Percentiles rank a stretch among this genome's conserved stretches.
phyloP scores from a whole-genome alignment of 2,329 filamentous ascomycete genomes.

The Alternaria novae-zelandiae region DNA sequence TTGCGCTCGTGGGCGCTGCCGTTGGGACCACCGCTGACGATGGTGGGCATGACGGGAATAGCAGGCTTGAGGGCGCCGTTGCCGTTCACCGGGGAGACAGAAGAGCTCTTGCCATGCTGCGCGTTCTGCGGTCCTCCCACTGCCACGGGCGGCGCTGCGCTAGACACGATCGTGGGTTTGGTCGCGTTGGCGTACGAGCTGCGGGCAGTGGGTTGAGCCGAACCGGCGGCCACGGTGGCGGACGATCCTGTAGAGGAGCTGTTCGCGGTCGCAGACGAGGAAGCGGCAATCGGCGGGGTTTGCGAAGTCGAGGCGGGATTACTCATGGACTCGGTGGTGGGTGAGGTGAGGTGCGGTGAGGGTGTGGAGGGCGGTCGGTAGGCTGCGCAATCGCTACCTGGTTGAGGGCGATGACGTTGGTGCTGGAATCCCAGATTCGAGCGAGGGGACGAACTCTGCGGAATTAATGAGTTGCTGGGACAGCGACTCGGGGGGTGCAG shows the following conservation, averaged over 20 bases:
- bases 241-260: conserved; percentile 58
- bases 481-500: conserved; percentile 38
- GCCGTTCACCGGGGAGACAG: conserved; percentile 82
- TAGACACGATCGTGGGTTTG: conserved; percentile 60
- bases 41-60: conserved; percentile 57
- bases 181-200: conserved; percentile 67
- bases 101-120: conserved; percentile 52
- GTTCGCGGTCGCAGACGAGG: conserved; percentile 56
- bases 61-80: conserved; percentile 59
- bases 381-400: conserved; percentile 22
- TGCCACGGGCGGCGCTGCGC: conserved; percentile 59
- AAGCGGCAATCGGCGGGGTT: conserved; percentile 56
- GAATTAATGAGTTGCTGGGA: conserved; percentile 33
- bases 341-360: conserved; percentile 7
- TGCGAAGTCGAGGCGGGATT: conserved; percentile 63
- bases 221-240: conserved; percentile 58
- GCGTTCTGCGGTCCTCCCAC: conserved; percentile 62
- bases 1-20: conserved; percentile 79
- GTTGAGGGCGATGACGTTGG: conserved; percentile 19
- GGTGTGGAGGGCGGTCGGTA: conserved; percentile 5
- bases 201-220: conserved; percentile 62
- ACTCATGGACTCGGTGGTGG: conserved; percentile 57
- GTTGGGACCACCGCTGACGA: conserved; percentile 72
- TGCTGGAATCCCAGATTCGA: conserved; percentile 42
- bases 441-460: conserved; percentile 21